phyloP scores from a whole-genome alignment of 2,329 filamentous ascomycete genomes.

The Neonectria ditissima region DNA sequence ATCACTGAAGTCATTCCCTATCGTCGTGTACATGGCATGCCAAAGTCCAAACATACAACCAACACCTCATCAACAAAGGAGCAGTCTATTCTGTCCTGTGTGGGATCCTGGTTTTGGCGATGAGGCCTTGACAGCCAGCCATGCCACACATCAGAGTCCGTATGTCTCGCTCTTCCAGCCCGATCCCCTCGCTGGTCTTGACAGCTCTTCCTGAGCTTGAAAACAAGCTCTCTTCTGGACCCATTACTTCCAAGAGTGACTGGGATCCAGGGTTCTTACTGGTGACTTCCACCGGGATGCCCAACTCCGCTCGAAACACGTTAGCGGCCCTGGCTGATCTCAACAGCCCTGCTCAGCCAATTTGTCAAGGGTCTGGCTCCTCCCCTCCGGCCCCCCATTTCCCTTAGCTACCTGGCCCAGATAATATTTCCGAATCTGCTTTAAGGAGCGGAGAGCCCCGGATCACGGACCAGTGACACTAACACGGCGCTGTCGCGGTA shows the following conservation, averaged over 20 bases:
- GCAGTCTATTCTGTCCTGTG: background rate
- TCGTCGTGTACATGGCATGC: conserved; percentile 6
- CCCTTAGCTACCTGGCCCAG: conserved; percentile 56
- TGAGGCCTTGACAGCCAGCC: too few species aligned
- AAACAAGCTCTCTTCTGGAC: conserved; percentile 41
- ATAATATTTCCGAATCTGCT: conserved; percentile 64
- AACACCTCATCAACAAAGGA: background rate
- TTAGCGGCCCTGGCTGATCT: conserved; percentile 57
- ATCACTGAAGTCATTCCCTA: conserved; percentile 8
- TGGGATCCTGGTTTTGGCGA: background rate
- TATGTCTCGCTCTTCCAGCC: conserved; percentile 13
- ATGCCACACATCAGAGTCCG: background rate
- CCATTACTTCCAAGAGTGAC: conserved; percentile 33
- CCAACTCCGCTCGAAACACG: conserved; percentile 56
- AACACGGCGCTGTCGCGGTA: conserved; percentile 49
- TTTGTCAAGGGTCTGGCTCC: conserved; percentile 53
- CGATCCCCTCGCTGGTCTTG: conserved; percentile 35
- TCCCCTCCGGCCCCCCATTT: conserved; percentile 49
- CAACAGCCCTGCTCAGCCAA: conserved; percentile 52
- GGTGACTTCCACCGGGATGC: conserved; percentile 47
- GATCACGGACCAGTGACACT: conserved; percentile 53
- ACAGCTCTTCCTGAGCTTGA: conserved; percentile 31
- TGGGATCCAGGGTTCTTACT: conserved; percentile 43
- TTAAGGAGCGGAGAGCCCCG: conserved; percentile 60
- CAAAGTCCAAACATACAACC: background rate